Evolutionary conservation across 1,284 basidiomycete species (phyloP), one percentile per base, ranked within the genome.

Genomic region (Vanrija pseudolonga): DNA sequence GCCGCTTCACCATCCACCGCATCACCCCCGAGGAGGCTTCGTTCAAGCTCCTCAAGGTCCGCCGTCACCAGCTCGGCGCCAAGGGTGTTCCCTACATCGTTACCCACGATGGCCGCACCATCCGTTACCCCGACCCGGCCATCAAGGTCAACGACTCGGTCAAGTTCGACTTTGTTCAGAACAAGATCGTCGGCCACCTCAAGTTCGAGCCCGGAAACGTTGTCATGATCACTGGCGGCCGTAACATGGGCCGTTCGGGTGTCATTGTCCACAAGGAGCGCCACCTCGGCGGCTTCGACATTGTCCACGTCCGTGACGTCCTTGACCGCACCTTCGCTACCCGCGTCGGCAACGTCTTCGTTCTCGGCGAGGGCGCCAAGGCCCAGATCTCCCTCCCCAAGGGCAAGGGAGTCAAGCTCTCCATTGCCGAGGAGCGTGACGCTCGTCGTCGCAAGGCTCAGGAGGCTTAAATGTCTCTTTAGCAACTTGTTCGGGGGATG

Each of bases 191-290:
- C 67, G 94, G 95, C 74, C 90, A 85, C 76, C 86, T 96, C 78
- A 88, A 91, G 79, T 98, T 98, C 76, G 96, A 98, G 78, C 91
- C 90, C 57, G 95, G 95, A 67, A 96, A 96, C 82, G 86, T 96
- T 65, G 92, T 91, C 77, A 93, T 96, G 84, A 85, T 96, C 81
- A 98, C 96, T 63, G 95, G 95, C 77, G 95, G 95, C 69, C 92
- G 95, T 79, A 98, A 98, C 88, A 96, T 96, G 91, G 95, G 96
- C 73, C 88, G 96, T 82, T 88, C 86, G 60, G 96, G 95, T 83
- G 85, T 92, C 63, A 96, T 99, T 70, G 85, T 90, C 60, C 90
- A 95, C 81, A 85, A 88, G 69, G 96, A 98, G 84, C 92, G 92
- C 80, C 95, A 98, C 82, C 81, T 91, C 68, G 95, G 95, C 78